These are phyloP conservation scores for Leptomonas seymouri DNA, from an alignment of 208 protist genomes.

Conservation along the genomic window DNA sequence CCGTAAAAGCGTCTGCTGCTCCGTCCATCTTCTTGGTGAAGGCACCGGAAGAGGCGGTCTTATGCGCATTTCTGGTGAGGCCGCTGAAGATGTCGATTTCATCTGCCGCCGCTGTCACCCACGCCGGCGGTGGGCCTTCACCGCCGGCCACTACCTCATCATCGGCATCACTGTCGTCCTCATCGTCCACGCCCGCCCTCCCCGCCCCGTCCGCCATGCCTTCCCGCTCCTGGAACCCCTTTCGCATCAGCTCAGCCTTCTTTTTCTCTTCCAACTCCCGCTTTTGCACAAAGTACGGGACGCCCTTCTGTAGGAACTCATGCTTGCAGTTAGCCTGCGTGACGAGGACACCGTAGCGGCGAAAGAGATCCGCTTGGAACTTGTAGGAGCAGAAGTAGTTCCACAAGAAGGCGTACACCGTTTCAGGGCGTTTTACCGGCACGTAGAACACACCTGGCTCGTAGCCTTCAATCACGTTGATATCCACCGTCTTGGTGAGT, in stretches of 20 bases:
- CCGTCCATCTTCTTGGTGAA: too few species aligned
- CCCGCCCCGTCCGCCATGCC: background rate
- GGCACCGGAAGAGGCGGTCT: background rate
- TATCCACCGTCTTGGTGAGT: constrained; percentile 42
- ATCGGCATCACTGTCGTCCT: constrained; percentile 5
- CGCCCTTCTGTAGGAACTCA: constrained; percentile 67
- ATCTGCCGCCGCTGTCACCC: constrained; percentile 30
- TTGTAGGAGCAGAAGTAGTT: constrained; percentile 78
- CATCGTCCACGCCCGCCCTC: background rate
- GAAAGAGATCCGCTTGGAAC: constrained; percentile 71
- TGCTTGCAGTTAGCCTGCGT: constrained; percentile 82
- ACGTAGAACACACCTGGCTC: constrained; percentile 83
- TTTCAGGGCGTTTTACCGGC: constrained; percentile 74
- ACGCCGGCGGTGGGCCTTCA: constrained; percentile 21
- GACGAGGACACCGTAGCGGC: constrained; percentile 74
- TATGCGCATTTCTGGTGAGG: background rate
- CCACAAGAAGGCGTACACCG: constrained; percentile 76
- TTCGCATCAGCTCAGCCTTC: constrained; percentile 31
- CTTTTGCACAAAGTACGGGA: constrained; percentile 62
- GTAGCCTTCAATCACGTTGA: constrained; percentile 78
- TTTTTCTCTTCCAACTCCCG: constrained; percentile 42
- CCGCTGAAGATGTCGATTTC: constrained; percentile 54
- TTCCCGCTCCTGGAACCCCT: constrained; percentile 24
- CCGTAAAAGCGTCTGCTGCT: background rate
- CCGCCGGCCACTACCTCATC: constrained; percentile 14